These are phyloP conservation scores for Diaporthe aspalathi DNA, from an alignment of 2,329 filamentous ascomycete genomes.

Conservation along the genomic window DNA sequence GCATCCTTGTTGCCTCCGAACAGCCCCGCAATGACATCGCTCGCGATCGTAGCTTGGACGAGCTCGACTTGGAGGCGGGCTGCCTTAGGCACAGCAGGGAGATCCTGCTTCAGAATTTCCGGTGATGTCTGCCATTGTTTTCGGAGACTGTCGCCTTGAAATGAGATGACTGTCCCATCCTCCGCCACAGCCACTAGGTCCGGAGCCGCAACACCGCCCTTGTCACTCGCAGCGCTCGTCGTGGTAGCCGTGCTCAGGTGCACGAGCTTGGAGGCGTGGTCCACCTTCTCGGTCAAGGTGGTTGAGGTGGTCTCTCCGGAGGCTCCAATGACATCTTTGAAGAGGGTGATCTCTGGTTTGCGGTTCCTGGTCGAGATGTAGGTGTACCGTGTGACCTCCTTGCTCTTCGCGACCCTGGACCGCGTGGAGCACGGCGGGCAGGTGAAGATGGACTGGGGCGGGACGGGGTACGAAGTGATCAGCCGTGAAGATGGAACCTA, in stretches of 20 bases:
- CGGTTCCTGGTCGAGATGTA: conserved; percentile 67
- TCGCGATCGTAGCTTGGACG: conserved; percentile 57
- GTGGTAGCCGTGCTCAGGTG: conserved; percentile 53
- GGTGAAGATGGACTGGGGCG: conserved; percentile 72
- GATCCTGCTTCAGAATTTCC: conserved; percentile 55
- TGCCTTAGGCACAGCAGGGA: conserved; percentile 46
- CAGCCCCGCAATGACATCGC: conserved; percentile 64
- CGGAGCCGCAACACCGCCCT: conserved; percentile 45
- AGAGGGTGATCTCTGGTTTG: conserved; percentile 66
- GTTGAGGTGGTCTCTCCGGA: conserved; percentile 65
- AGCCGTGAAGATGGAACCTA: conserved; percentile 71
- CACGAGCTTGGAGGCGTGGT: conserved; percentile 53
- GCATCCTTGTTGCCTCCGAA: conserved; percentile 67
- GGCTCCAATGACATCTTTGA: conserved; percentile 66
- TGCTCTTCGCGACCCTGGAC: conserved; percentile 59
- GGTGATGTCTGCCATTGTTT: conserved; percentile 60
- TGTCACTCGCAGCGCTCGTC: conserved; percentile 36
- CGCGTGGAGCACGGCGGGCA: conserved; percentile 71
- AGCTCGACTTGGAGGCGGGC: conserved; percentile 59
- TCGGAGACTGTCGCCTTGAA: conserved; percentile 67
- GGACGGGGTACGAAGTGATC: conserved; percentile 75
- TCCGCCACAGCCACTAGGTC: conserved; percentile 68
- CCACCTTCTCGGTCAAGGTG: conserved; percentile 57
- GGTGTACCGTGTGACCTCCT: conserved; percentile 67
- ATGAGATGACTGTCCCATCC: conserved; percentile 70